Evolutionary conservation across 139 green algal species (phyloP).

Genomic region (Protoeuglena noctilucae): DNA sequence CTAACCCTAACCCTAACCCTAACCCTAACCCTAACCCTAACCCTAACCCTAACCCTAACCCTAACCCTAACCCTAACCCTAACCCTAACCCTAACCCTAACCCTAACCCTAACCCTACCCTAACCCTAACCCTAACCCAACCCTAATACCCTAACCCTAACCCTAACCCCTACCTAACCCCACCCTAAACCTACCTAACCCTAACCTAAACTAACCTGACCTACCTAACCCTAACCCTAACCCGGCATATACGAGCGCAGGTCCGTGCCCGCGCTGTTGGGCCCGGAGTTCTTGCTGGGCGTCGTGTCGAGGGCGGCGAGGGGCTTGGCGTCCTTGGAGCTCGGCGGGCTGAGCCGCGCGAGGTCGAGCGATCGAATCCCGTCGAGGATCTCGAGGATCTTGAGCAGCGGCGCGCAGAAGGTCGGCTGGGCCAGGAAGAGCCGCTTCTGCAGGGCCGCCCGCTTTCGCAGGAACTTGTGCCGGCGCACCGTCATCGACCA

Average conservation of each 20-base stretch:
- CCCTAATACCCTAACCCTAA: conserved; percentile 2
- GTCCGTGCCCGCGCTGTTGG: no score
- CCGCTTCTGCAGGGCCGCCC: conserved; percentile 21
- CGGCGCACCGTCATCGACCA: conserved; percentile 47
- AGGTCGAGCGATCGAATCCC: no score
- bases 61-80: conserved; percentile 2
- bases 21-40: conserved; percentile 2
- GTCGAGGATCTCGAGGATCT: conserved; percentile 27
- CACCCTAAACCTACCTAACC: no score
- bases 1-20: conserved; percentile 2
- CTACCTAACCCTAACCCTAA: background rate
- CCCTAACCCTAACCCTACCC: no score
- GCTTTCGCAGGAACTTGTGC: conserved; percentile 38
- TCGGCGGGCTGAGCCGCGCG: no score
- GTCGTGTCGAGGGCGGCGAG: no score
- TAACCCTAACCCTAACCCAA: no score
- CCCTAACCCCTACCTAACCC: background rate
- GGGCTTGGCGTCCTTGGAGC: no score
- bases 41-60: conserved; percentile 1
- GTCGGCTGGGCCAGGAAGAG: conserved; percentile 56
- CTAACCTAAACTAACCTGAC: no score
- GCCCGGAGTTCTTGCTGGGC: no score
- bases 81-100: conserved; percentile 2
- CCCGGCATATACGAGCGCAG: no score
- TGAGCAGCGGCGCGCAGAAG: conserved; percentile 34